Evolutionary conservation across 1,284 basidiomycete genomes (phyloP), one percentile per base, ranked within the genome.

Genomic region (Coniferiporia sulphurascens): DNA sequence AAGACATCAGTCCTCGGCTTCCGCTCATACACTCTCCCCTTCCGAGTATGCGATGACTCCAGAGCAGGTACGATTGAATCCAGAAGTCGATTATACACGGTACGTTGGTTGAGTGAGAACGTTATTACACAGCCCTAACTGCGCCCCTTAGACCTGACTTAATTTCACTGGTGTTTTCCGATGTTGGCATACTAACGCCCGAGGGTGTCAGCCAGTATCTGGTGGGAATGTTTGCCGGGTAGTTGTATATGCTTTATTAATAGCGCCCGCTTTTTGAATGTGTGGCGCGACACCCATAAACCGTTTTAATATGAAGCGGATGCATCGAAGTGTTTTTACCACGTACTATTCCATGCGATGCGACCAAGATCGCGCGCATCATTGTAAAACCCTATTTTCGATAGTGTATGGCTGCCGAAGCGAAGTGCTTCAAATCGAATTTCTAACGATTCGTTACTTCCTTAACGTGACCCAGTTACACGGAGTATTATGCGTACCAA

Each of bases 141-240:
- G 38, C 12, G 15, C 7, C 15, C 38, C 15, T 15, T 70, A 91
- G 89, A 68, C 91, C 92, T 62, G 89, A 94, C 75, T 75, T 95
- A 65, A 94, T 96, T 66, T 89, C 91, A 12, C 80, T 95, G 36
- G 89, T 97, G 36, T 92, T 97, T 68, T 93, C 90, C 60, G 94
- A 97, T 65, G 89, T 95, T 27, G 94, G 94, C 38, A 91, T 92
- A 64, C 77, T 97, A 63, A 95, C 94, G 17, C 94, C 94, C 45
- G 89, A 91, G 72, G 93, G 91, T 59, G 93, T 95, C 54, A 93
- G 89, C 70, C 91, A 93, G 72, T 93, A 93, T 70, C 79, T 95
- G 59, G 89, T 95, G 63, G 89, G 90, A 63, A 93, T 95, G 85
- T 95, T 94, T 76, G 85, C 89, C 64, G 88, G 85, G 66, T 88